Base-by-base conservation (phyloP, 306 rosid genomes). In the Potentilla sterilis region DNA sequence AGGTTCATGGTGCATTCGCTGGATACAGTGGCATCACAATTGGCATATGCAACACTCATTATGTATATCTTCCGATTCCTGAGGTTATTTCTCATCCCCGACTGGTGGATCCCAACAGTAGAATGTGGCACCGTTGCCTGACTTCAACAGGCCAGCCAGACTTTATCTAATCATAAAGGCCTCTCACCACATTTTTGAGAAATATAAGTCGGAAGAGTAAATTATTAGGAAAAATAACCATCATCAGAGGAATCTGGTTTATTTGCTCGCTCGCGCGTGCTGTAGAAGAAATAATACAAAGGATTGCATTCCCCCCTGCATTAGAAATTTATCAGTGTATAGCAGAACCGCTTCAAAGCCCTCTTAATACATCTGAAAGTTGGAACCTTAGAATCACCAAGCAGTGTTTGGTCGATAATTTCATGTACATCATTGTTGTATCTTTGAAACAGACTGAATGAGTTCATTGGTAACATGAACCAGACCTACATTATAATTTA, bases 111-210 rank as follows among this genome's bases (percentile, higher is more conserved):
- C 97, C 87, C 9, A 96, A 96, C 85, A 92, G 99, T 73, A 83
- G 98, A 83, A 96, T 92, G 99, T 96, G 99, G 99, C 99, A 92
- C 82, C 98, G 97, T 79, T 92, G 98, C 90, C 81, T 96, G 83
- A 96, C 99, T 65, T 96, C 99, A 14, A 96, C 98, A 0, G 98
- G 99, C 78, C 99, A 96, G 83, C 99, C 99, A 5, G 99, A 96
- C 79, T 96, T 95, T 79, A 19, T 87, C 69, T 95, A 78, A 80
- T 69, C 44, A 63, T 37, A 7, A 19, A 59, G 58, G 44, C 58
- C 59, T 66, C 28, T 66, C 28, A 38, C 58, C 54, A 55, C 70
- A 72, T 67, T 74, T 79, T 75, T 63, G 64, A 77, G 79, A 55
- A 70, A 75, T 80, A 71, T 72, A 81, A 69, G 72, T 76, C 58